Percentiles rank a stretch among this genome's conserved stretches.
phyloP scores from a whole-genome alignment of 2,329 filamentous ascomycete species.

The Alternaria metachromatica region DNA sequence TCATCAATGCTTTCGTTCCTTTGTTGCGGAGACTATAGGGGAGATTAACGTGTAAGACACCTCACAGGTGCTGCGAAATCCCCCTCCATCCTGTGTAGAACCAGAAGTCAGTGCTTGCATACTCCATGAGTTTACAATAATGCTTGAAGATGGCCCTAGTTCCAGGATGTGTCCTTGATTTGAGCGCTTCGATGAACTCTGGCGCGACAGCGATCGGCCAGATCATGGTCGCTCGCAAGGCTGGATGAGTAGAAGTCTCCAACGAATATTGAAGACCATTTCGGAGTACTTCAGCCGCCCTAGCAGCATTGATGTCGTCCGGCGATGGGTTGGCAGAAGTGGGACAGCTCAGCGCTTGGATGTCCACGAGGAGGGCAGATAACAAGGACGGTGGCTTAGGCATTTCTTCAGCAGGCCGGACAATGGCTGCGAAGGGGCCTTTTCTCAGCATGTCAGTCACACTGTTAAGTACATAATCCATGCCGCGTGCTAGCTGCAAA shows the following conservation, averaged over 20 bases:
- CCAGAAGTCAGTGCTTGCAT: conserved; percentile 32
- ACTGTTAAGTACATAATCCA: conserved; percentile 30
- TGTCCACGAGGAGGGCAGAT: conserved; percentile 29
- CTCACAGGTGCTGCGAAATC: conserved; percentile 21
- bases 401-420: conserved; percentile 9
- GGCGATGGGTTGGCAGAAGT: conserved; percentile 12
- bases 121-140: conserved; percentile 31
- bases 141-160: conserved; percentile 22
- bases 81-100: conserved; percentile 31
- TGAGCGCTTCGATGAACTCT: conserved; percentile 27
- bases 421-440: conserved; percentile 32
- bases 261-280: conserved; percentile 26
- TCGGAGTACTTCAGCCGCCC: conserved; percentile 23
- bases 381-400: conserved; percentile 27
- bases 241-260: conserved; percentile 28
- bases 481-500: conserved; percentile 37
- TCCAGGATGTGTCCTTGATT: conserved; percentile 15
- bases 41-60: background rate
- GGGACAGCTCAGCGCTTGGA: conserved; percentile 17
- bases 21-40: background rate
- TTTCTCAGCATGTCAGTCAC: conserved; percentile 25
- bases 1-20: background rate
- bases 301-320: conserved; percentile 5
- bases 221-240: conserved; percentile 25
- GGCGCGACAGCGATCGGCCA: conserved; percentile 31